These are phyloP conservation scores for Backusella morwellensis DNA, from an alignment of 192 early-diverging fungal genomes.

Conservation along the genomic window DNA sequence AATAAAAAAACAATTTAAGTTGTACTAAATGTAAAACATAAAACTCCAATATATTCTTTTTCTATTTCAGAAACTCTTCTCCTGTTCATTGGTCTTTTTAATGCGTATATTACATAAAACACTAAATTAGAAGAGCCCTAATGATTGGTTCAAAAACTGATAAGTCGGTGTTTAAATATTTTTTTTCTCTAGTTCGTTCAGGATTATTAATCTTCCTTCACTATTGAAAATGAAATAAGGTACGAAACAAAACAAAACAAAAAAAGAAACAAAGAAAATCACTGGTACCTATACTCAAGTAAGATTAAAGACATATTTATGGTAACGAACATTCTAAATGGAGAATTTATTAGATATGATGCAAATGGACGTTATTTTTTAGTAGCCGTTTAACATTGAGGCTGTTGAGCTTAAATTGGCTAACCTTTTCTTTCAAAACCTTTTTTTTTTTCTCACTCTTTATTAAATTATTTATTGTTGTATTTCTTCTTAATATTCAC, in stretches of 20 bases:
- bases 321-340: neutral
- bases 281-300: neutral
- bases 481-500: neutral
- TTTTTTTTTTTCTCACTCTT: constrained; percentile 4
- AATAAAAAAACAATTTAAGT: neutral
- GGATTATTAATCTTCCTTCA: neutral
- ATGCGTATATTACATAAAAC: constrained; percentile 2
- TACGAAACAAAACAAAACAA: neutral
- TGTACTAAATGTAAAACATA: neutral
- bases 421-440: neutral
- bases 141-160: neutral
- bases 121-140: neutral
- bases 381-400: constrained; percentile 1
- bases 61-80: neutral
- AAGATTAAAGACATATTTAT: neutral
- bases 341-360: neutral
- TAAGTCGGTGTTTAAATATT: neutral
- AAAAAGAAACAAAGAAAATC: neutral
- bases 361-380: neutral
- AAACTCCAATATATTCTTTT: neutral
- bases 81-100: neutral
- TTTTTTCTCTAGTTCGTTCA: neutral
- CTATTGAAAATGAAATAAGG: neutral
- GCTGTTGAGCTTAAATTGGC: neutral
- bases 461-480: neutral